phyloP scores from a whole-genome alignment of 805 yeast species.

The Hyphopichia homilentoma region DNA sequence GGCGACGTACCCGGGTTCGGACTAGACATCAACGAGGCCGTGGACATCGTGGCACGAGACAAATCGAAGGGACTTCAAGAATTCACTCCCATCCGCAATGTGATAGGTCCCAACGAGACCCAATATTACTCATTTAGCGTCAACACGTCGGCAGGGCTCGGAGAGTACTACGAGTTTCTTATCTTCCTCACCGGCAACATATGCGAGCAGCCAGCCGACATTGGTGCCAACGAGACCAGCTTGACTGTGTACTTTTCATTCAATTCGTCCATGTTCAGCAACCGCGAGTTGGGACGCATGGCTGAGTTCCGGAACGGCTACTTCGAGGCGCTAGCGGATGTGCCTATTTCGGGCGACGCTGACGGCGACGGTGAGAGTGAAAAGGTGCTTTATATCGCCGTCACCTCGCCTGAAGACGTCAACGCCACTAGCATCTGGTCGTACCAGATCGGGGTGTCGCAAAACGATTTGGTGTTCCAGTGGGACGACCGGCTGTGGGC shows the following conservation, averaged over 20 bases:
- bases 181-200: constrained; percentile 51
- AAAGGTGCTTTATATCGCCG: constrained; percentile 32
- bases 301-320: constrained; percentile 29
- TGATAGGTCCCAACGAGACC: constrained; percentile 33
- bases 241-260: constrained; percentile 38
- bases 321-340: constrained; percentile 37
- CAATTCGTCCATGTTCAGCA: constrained; percentile 28
- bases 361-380: constrained; percentile 10
- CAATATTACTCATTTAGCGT: constrained; percentile 43
- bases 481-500: constrained; percentile 63
- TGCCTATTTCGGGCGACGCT: constrained; percentile 15
- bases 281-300: constrained; percentile 28
- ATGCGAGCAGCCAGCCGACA: constrained; percentile 34
- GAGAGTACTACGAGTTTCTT: constrained; percentile 43
- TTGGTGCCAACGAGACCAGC: constrained; percentile 18
- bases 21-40: constrained; percentile 12
- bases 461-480: constrained; percentile 58
- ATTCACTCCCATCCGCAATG: constrained; percentile 32
- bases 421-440: constrained; percentile 45
- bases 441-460: constrained; percentile 66
- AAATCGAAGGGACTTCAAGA: constrained; percentile 31
- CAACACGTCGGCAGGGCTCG: constrained; percentile 42
- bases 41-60: constrained; percentile 2
- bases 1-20: constrained; percentile 10
- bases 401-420: constrained; percentile 37